phyloP scores from a whole-genome alignment of 2,329 filamentous ascomycete genomes.

The Clathrospora elynae region DNA sequence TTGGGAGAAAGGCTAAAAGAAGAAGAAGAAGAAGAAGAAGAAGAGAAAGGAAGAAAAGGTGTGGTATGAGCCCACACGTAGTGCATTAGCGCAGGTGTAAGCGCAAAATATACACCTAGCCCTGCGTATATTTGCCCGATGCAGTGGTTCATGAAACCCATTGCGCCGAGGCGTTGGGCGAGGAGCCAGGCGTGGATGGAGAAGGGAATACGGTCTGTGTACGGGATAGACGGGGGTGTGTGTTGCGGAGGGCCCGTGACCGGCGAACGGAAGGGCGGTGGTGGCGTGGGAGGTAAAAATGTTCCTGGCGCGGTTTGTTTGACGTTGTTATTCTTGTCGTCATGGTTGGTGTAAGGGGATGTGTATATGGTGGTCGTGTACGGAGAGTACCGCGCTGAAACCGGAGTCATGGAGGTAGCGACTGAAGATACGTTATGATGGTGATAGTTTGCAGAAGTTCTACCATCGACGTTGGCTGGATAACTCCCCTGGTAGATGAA shows the following conservation, averaged over 20 bases:
- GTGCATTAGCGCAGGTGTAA: conserved; percentile 19
- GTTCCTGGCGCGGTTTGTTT: too few species aligned
- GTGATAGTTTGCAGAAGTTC: neutral
- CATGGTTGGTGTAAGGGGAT: too few species aligned
- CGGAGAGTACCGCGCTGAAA: neutral
- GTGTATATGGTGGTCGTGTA: too few species aligned
- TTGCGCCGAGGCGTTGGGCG: conserved; percentile 15
- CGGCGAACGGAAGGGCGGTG: neutral
- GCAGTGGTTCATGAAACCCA: conserved; percentile 22
- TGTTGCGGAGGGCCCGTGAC: neutral
- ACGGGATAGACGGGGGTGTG: neutral
- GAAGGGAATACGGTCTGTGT: conserved; percentile 1
- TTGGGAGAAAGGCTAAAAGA: too few species aligned
- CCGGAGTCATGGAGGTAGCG: too few species aligned
- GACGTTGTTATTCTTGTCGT: too few species aligned
- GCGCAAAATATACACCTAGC: conserved; percentile 15
- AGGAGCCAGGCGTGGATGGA: conserved; percentile 26
- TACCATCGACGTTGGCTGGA: conserved; percentile 13
- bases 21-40: too few species aligned
- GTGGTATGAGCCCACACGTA: conserved; percentile 15
- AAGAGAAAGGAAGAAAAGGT: neutral
- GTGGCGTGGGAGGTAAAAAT: neutral
- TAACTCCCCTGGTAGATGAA: conserved; percentile 30
- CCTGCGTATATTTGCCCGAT: conserved; percentile 14
- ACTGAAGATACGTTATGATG: too few species aligned